Conservation (phyloP, 163 green algal species). For the Smithsoniella earleae region DNA sequence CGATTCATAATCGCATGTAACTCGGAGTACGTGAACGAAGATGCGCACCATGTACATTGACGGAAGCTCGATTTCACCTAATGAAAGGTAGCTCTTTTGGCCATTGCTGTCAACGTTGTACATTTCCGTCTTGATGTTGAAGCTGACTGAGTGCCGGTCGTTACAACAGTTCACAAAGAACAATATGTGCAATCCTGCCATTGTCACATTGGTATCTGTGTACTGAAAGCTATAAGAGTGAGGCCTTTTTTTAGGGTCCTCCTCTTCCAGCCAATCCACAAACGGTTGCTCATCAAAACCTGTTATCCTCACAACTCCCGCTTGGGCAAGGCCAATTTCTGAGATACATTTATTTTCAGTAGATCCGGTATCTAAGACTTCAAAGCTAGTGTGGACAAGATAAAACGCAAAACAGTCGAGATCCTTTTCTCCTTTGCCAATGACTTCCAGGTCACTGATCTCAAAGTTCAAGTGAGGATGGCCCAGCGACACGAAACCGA, state of each 20-base stretch:
- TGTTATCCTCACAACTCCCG: neutral
- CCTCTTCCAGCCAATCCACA: constrained; percentile 27
- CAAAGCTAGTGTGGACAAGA: neutral
- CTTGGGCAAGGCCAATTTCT: neutral
- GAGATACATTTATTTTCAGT: constrained; percentile 2
- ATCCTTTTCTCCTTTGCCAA: neutral
- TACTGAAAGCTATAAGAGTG: neutral
- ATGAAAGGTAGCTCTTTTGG: constrained; percentile 72
- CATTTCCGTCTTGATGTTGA: constrained; percentile 54
- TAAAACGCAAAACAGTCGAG: constrained; percentile 1
- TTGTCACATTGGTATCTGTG: neutral
- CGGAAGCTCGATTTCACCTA: constrained; percentile 80
- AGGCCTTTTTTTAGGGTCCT: constrained; percentile 27
- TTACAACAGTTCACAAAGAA: constrained; percentile 86
- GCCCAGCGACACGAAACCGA: neutral
- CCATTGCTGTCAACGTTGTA: constrained; percentile 69
- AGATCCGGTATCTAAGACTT: neutral
- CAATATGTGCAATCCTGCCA: constrained; percentile 50
- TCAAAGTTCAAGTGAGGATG: constrained; percentile 4
- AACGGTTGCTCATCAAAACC: neutral
- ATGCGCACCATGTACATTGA: constrained; percentile 71
- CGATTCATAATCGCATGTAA: no score
- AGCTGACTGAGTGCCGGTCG: constrained; percentile 51
- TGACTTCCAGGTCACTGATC: neutral
- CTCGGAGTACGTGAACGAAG: no score